phyloP scores from a whole-genome alignment of 129 eudicot species.

The Gnaphalium uliginosum region DNA sequence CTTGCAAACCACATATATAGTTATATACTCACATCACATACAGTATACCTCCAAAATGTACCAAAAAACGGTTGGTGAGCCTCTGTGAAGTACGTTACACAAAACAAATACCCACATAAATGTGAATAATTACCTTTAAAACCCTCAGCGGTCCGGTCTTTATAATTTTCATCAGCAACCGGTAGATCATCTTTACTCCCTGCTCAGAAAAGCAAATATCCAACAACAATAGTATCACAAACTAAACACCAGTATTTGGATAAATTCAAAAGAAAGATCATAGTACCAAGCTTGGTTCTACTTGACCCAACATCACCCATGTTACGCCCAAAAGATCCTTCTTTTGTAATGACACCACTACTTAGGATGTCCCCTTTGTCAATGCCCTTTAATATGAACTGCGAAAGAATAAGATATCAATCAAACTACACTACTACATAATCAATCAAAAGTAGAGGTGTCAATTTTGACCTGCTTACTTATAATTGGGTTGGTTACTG shows the following conservation, averaged over 20 bases:
- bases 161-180: slow-evolving; percentile 45
- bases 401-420: slow-evolving; percentile 9
- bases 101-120: not conserved
- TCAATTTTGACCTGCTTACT: not conserved
- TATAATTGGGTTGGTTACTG: not conserved
- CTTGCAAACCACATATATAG: not conserved
- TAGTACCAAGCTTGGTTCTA: slow-evolving; percentile 66
- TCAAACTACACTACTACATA: not conserved
- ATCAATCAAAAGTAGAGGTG: not conserved
- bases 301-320: slow-evolving; percentile 54
- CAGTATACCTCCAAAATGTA: not conserved
- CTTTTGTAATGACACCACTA: slow-evolving; percentile 81
- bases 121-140: slow-evolving; percentile 40
- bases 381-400: slow-evolving; percentile 84
- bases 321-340: slow-evolving; percentile 60
- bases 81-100: slow-evolving; percentile 18
- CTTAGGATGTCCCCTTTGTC: slow-evolving; percentile 83
- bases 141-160: slow-evolving; percentile 45
- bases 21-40: not conserved
- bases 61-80: not conserved
- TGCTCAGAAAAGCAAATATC: slow-evolving; percentile 33
- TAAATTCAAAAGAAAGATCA: not conserved
- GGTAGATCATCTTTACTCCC: slow-evolving; percentile 81
- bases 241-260: not conserved
- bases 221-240: slow-evolving; percentile 8